A percentile compares a stretch with the other conserved stretches of the same genome.
Conservation (phyloP, 768 basidiomycete genomes). For the Krasilnikovozyma curviuscula region DNA sequence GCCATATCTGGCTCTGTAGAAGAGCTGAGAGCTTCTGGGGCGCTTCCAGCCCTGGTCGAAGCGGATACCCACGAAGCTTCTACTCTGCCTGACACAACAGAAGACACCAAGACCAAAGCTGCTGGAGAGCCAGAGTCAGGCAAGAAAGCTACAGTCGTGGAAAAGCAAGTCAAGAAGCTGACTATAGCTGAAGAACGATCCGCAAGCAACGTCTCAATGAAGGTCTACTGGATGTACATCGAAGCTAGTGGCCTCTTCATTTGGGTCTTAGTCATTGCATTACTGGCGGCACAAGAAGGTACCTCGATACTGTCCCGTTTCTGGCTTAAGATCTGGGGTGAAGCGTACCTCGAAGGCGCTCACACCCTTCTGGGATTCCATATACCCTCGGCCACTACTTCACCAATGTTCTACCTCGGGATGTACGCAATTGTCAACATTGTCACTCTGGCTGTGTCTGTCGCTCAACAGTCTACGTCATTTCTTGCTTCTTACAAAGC, state of each 20-base stretch:
- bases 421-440: neutral
- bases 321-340: slow-evolving; percentile 2
- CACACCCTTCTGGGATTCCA: neutral
- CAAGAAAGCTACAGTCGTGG: neutral
- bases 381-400: neutral
- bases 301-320: neutral
- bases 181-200: neutral
- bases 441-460: neutral
- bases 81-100: too few species aligned
- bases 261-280: neutral
- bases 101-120: too few species aligned
- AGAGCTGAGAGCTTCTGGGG: slow-evolving; percentile 42
- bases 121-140: too few species aligned
- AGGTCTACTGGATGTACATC: slow-evolving; percentile 34
- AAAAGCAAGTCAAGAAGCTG: neutral
- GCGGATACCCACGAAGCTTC: too few species aligned
- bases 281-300: neutral
- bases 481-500: slow-evolving; percentile 2
- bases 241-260: slow-evolving; percentile 15
- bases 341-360: neutral
- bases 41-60: slow-evolving; percentile 42
- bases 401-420: slow-evolving; percentile 4
- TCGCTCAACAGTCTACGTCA: neutral
- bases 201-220: slow-evolving; percentile 34
- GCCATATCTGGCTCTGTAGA: slow-evolving; percentile 47